Conservation (phyloP, 306 rosid genomes). For the Arachis stenosperma region DNA sequence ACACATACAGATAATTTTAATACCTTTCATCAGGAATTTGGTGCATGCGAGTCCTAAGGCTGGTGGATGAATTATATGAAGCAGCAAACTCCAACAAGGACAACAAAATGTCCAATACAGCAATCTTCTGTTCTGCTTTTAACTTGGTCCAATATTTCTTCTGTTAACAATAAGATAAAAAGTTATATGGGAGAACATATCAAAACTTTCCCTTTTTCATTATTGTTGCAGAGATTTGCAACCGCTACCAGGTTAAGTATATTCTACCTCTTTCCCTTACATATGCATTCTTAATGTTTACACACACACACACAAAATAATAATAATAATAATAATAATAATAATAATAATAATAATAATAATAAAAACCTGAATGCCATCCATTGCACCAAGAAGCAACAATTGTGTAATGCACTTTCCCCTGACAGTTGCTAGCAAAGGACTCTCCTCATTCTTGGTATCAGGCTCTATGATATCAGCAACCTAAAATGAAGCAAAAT, state of each 20-base stretch:
- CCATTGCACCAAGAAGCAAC: slow-evolving; percentile 85
- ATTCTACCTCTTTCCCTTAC: slow-evolving; percentile 19
- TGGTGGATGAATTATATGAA: slow-evolving; percentile 82
- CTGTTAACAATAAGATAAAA: slow-evolving; percentile 59
- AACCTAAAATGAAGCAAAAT: slow-evolving; percentile 54
- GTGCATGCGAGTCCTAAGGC: slow-evolving; percentile 91
- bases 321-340: neutral
- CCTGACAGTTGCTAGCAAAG: slow-evolving; percentile 77
- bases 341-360: too few relatives aligned
- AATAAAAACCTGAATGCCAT: slow-evolving; percentile 86
- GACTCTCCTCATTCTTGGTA: slow-evolving; percentile 74
- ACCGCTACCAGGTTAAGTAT: slow-evolving; percentile 22
- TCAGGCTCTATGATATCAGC: slow-evolving; percentile 70
- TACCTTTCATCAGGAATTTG: slow-evolving; percentile 87
- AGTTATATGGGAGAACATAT: slow-evolving; percentile 21
- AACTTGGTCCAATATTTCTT: slow-evolving; percentile 93
- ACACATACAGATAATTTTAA: slow-evolving; percentile 10
- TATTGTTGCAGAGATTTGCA: slow-evolving; percentile 24
- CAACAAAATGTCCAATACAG: slow-evolving; percentile 78
- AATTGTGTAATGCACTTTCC: slow-evolving; percentile 94
- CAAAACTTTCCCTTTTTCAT: slow-evolving; percentile 19
- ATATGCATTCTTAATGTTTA: slow-evolving; percentile 1
- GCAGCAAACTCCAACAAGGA: slow-evolving; percentile 92
- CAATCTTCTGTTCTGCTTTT: slow-evolving; percentile 70
- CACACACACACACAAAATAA: too few relatives aligned